These are phyloP conservation scores for Fagopyrum esculentum DNA, from an alignment of 148 eudicot species.

Conservation along the genomic window DNA sequence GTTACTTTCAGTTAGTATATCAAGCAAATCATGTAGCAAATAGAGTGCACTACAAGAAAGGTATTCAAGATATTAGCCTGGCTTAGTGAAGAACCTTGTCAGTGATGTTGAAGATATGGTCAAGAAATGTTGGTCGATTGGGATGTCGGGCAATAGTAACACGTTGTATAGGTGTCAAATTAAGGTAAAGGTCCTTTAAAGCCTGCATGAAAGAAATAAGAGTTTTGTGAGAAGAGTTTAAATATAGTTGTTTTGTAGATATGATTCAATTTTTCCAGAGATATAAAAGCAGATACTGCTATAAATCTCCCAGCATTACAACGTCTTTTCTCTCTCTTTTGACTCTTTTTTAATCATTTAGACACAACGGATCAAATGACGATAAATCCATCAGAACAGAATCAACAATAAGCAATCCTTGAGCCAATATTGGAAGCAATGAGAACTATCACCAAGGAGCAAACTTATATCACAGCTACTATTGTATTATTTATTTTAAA, in stretches of 20 bases:
- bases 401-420: not conserved
- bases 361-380: not conserved
- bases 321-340: not conserved
- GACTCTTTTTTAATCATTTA: not conserved
- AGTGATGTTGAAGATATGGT: constrained; percentile 71
- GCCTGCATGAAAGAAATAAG: constrained; percentile 41
- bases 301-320: not conserved
- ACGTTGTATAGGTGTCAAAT: constrained; percentile 85
- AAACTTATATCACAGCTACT: not conserved
- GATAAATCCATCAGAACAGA: not conserved
- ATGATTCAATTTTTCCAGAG: constrained; percentile 4
- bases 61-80: constrained; percentile 4
- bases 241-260: not conserved
- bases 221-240: constrained; percentile 14
- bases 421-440: not conserved
- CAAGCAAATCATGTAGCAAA: constrained; percentile 1
- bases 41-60: not conserved
- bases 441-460: not conserved
- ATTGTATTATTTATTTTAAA: not conserved
- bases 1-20: not conserved
- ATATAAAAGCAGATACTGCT: not conserved
- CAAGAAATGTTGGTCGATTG: constrained; percentile 89
- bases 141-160: constrained; percentile 95
- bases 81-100: constrained; percentile 52
- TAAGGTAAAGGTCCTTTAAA: constrained; percentile 58